Evolutionary conservation across 305 asterid genomes (phyloP).

Genomic region (Solanum aculeatissimum): DNA sequence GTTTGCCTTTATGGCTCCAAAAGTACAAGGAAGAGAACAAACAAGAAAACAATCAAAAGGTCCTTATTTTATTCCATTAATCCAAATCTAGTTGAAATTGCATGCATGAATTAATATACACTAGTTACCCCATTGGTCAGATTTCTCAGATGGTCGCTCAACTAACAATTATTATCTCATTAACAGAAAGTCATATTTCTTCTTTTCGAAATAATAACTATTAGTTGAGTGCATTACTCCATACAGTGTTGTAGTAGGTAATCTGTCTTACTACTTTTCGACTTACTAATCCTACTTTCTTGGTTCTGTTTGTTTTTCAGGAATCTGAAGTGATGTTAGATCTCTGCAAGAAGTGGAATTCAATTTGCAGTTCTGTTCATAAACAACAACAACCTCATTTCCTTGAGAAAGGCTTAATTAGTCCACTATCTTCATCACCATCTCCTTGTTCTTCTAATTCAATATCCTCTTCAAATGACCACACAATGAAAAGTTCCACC

Average conservation of each 20-base stretch:
- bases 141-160: not conserved
- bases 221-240: not conserved
- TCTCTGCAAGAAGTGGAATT: constrained; percentile 8
- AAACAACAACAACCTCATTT: constrained; percentile 21
- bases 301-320: not conserved
- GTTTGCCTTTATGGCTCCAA: constrained; percentile 85
- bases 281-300: not conserved
- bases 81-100: not conserved
- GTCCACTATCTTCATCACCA: constrained; percentile 29
- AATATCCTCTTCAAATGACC: constrained; percentile 19
- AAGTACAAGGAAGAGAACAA: constrained; percentile 56
- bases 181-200: not conserved
- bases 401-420: constrained; percentile 36
- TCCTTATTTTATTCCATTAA: not conserved
- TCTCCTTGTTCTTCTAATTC: constrained; percentile 74
- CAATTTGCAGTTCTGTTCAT: constrained; percentile 3
- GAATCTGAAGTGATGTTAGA: not conserved
- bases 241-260: not conserved
- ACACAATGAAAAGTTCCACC: constrained; percentile 6
- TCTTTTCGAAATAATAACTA: not conserved
- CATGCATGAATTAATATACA: not conserved
- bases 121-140: not conserved
- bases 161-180: not conserved
- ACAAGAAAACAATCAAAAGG: constrained; percentile 28
- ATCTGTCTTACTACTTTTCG: not conserved